Evolutionary conservation across 805 yeast genomes (phyloP), one percentile per base, ranked within the genome.

Genomic region (Candida chauliodis): DNA sequence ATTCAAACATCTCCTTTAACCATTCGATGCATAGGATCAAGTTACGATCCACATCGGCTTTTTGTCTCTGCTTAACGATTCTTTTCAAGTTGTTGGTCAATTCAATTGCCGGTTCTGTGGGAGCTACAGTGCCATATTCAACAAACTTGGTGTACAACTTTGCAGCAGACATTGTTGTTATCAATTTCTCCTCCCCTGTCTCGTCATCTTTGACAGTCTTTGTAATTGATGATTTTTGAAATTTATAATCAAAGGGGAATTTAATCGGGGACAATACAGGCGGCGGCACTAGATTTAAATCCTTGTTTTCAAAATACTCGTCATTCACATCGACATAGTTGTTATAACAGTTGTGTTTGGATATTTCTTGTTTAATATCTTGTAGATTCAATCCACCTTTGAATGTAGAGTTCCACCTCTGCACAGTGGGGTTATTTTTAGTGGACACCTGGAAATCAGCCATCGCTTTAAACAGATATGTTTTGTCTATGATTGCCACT

Each of bases 371-470:
- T 54, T 48, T 58, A 43, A 46, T 61, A 11, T 46, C 27, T 28
- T 51, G 47, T 10, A 67, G 41, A 11, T 53, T 52, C 37, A 49
- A 59, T 23, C 52, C 53, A 15, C 46, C 43, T 30, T 55, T 44
- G 10, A 61, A 49, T 5, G 51, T 41, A 4, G 44, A 36, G 31
- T 57, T 56, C 47, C 59, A 62, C 10, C 55, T 58, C 42, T 64
- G 43, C 39, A 48, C 56, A 18, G 53, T 41, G 2, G 46, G 55
- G 10, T 83, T 81, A 48, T 76, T 72, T 35, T 72, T 73, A 9
- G 88, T 75, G 22, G 76, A 65, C 46, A 76, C 74, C 56, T 93
- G 98, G 57, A 88, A 91, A 59, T 90, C 98, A 0, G 91, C 81
- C 72, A 89, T 76, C 46, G 85, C 87, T 48, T 96, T 75, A 57